Conservation (phyloP, 2,329 filamentous ascomycete genomes). For the Cercospora brassicicola region DNA sequence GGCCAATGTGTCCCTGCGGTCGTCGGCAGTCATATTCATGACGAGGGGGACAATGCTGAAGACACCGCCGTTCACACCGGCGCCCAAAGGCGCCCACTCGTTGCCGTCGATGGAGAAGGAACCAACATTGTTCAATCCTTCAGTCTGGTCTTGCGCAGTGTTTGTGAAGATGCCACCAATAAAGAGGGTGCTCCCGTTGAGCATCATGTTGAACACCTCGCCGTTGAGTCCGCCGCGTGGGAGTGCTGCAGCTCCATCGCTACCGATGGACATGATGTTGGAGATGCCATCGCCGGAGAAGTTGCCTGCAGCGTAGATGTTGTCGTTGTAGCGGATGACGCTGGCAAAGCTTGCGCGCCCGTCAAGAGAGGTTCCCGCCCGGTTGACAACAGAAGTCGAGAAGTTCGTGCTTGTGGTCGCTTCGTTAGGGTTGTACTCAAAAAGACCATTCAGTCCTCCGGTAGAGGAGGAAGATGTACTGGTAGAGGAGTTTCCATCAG, state of each 20-base stretch:
- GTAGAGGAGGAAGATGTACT: slow-evolving; percentile 54
- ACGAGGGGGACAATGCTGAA: slow-evolving; percentile 71
- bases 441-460: slow-evolving; percentile 83
- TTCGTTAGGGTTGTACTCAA: slow-evolving; percentile 75
- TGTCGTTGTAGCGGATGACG: slow-evolving; percentile 59
- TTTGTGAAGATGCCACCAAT: slow-evolving; percentile 83
- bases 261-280: slow-evolving; percentile 74
- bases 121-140: slow-evolving; percentile 73
- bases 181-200: slow-evolving; percentile 67
- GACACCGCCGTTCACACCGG: slow-evolving; percentile 80
- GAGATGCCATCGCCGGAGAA: slow-evolving; percentile 68
- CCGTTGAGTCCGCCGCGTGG: slow-evolving; percentile 76
- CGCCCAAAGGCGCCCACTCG: slow-evolving; percentile 76
- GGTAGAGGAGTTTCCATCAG: slow-evolving; percentile 56
- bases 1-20: slow-evolving; percentile 71
- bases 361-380: slow-evolving; percentile 69
- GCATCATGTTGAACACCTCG: slow-evolving; percentile 69
- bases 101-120: slow-evolving; percentile 69
- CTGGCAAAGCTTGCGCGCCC: slow-evolving; percentile 66
- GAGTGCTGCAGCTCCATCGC: slow-evolving; percentile 60
- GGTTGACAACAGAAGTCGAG: slow-evolving; percentile 70
- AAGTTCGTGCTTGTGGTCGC: slow-evolving; percentile 63
- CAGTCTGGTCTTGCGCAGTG: slow-evolving; percentile 60
- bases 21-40: slow-evolving; percentile 71
- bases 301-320: slow-evolving; percentile 78